phyloP scores from a whole-genome alignment of 768 basidiomycete genomes.

The Flagelloscypha sp. region DNA sequence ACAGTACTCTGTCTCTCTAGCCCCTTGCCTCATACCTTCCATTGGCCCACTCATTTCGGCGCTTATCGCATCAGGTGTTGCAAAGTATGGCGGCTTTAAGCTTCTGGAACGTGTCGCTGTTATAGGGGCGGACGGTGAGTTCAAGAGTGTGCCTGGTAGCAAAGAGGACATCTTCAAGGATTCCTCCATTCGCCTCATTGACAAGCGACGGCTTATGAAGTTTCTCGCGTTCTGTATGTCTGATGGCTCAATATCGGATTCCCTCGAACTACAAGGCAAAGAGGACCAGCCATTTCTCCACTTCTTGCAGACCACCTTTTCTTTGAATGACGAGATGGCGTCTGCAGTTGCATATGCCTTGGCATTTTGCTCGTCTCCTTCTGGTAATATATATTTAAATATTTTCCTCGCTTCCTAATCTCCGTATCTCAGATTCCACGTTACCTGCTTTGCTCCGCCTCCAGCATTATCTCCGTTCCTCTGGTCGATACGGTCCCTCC shows the following conservation, averaged over 20 bases:
- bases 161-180: constrained; percentile 93
- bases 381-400: too few species aligned
- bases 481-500: constrained; percentile 80
- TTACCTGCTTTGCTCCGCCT: constrained; percentile 61
- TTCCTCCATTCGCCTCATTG: constrained; percentile 63
- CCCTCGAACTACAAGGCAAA: constrained; percentile 49
- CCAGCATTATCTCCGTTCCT: constrained; percentile 63
- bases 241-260: constrained; percentile 62
- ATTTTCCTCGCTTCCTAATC: constrained; percentile 9
- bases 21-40: constrained; percentile 74
- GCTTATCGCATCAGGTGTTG: constrained; percentile 73
- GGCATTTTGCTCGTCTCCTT: constrained; percentile 53
- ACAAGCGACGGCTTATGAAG: constrained; percentile 89
- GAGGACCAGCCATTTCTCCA: constrained; percentile 48
- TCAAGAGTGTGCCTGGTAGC: constrained; percentile 72
- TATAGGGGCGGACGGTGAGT: constrained; percentile 36
- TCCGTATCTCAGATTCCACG: constrained; percentile 46
- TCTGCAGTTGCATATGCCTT: constrained; percentile 69
- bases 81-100: constrained; percentile 86
- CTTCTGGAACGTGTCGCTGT: constrained; percentile 66
- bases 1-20: constrained; percentile 80
- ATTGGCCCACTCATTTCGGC: constrained; percentile 71
- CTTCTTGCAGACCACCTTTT: constrained; percentile 60
- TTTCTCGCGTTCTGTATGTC: constrained; percentile 84
- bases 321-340: constrained; percentile 48